A percentile compares a stretch with the other conserved stretches of the same genome.
Conservation (phyloP, 352 stramenopile species). For the Phytophthora vignae region DNA sequence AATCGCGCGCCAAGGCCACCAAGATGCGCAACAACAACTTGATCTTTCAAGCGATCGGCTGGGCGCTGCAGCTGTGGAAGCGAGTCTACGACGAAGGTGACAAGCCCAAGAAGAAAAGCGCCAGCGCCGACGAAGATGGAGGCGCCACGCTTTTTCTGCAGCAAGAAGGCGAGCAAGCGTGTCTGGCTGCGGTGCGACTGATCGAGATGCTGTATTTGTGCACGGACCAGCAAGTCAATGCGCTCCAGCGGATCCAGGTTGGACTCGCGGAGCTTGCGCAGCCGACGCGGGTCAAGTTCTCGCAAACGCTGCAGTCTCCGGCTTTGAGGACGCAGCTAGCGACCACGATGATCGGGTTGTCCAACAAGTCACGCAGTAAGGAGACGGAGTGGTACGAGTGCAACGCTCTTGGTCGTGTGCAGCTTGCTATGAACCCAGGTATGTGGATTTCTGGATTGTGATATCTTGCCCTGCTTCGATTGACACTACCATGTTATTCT, state of each 20-base stretch:
- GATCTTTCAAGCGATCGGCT: constrained; percentile 70
- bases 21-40: constrained; percentile 73
- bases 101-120: constrained; percentile 40
- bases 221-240: constrained; percentile 79
- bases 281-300: constrained; percentile 64
- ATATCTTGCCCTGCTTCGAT: not conserved
- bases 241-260: constrained; percentile 71
- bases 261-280: constrained; percentile 64
- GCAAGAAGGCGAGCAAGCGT: constrained; percentile 72
- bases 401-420: constrained; percentile 68
- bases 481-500: constrained; percentile 13
- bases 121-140: constrained; percentile 9
- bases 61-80: constrained; percentile 67
- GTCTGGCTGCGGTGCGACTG: constrained; percentile 67
- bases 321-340: constrained; percentile 68
- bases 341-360: constrained; percentile 74
- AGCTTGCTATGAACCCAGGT: constrained; percentile 69
- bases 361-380: constrained; percentile 78
- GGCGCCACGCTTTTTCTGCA: constrained; percentile 28
- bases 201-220: constrained; percentile 86
- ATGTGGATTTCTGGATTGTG: not conserved
- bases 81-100: constrained; percentile 61
- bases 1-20: constrained; percentile 47
- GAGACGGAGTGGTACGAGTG: constrained; percentile 86
- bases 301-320: constrained; percentile 65